Conservation (phyloP, 1,284 basidiomycete species). For the Sutorius eximius region DNA sequence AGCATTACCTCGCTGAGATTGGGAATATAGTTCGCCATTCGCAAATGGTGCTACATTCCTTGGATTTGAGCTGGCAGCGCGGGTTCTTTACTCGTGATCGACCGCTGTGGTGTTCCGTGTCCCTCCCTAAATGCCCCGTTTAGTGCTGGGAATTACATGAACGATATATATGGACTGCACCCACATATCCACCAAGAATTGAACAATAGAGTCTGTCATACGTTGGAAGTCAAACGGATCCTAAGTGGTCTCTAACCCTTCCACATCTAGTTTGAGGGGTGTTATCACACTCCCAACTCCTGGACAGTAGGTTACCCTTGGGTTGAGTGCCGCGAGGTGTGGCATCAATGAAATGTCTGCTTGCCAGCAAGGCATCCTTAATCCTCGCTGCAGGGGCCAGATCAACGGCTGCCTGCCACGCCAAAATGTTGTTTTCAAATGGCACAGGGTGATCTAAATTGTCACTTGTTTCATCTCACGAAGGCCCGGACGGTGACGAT, state of each 20-base stretch:
- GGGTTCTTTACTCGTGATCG: conserved; percentile 49
- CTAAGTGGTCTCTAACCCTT: background rate
- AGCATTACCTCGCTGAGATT: conserved; percentile 15
- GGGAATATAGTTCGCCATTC: conserved; percentile 67
- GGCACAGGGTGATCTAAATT: background rate
- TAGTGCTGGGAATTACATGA: background rate
- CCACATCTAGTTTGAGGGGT: background rate
- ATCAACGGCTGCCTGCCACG: background rate
- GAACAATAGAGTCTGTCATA: background rate
- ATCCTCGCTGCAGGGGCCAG: background rate
- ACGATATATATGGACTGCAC: background rate
- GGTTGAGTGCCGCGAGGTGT: no score
- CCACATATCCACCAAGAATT: conserved; percentile 4
- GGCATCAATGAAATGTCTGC: background rate
- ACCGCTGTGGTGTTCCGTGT: background rate
- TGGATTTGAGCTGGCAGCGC: conserved; percentile 86
- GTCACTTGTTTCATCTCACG: conserved; percentile 8
- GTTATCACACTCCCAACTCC: background rate
- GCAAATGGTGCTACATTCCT: conserved; percentile 94
- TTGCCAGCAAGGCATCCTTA: background rate
- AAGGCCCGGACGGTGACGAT: background rate
- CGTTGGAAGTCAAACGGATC: background rate
- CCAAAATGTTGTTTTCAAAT: no score
- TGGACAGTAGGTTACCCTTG: background rate
- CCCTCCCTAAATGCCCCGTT: background rate